These are phyloP conservation scores for Chlorella vulgaris DNA, from an alignment of 139 green algal species.

Conservation along the genomic window DNA sequence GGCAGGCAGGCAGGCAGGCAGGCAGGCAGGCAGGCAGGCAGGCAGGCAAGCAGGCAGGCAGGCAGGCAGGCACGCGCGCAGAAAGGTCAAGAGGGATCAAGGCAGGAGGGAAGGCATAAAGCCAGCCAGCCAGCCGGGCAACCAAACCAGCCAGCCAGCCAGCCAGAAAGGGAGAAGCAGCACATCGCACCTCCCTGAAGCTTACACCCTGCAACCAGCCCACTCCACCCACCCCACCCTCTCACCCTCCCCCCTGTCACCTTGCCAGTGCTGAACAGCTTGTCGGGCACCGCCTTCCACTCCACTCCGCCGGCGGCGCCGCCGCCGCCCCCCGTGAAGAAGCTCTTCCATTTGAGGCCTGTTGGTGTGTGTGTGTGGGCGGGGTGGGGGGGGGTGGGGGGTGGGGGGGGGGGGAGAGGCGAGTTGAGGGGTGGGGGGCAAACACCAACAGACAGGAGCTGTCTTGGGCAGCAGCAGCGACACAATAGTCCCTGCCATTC, in stretches of 20 bases:
- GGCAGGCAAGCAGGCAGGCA: too few relatives aligned
- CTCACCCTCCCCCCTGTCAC: too few relatives aligned
- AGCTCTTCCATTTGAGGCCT: not conserved
- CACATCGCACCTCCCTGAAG: not conserved
- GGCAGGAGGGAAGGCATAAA: not conserved
- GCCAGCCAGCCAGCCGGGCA: not conserved
- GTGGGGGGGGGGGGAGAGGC: too few relatives aligned
- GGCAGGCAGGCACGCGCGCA: not conserved
- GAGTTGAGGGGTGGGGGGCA: not conserved
- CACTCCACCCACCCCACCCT: too few relatives aligned
- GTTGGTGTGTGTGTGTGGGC: not conserved
- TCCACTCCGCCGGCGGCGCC: not conserved
- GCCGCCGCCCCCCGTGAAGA: not conserved
- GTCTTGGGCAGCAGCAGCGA: too few relatives aligned
- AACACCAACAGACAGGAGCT: not conserved
- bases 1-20: too few relatives aligned
- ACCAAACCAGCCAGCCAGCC: too few relatives aligned
- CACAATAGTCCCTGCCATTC: too few relatives aligned
- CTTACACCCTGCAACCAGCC: too few relatives aligned
- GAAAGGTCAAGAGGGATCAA: not conserved
- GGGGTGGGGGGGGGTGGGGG: too few relatives aligned
- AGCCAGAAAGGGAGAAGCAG: not conserved
- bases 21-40: too few relatives aligned
- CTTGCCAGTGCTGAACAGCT: not conserved
- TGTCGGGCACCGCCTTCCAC: not conserved